Percentiles rank a stretch among this genome's conserved stretches.
Conservation (phyloP, 78 protist genomes). For the Planoprotostelium fungivorum region DNA sequence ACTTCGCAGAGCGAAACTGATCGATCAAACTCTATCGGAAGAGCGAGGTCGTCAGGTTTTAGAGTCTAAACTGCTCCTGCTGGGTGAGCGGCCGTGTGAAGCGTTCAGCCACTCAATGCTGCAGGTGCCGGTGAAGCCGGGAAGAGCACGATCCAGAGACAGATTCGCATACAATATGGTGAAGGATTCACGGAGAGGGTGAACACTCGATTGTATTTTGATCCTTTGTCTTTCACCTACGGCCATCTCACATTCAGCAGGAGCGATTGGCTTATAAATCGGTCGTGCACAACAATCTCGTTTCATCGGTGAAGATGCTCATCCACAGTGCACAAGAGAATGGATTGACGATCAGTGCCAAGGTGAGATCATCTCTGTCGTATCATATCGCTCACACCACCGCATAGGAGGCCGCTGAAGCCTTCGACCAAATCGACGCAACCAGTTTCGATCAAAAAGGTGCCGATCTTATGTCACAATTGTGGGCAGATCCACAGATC, state of each 20-base stretch:
- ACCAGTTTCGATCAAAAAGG: background rate
- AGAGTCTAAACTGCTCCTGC: background rate
- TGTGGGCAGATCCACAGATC: background rate
- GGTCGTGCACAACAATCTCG: background rate
- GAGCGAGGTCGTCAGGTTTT: background rate
- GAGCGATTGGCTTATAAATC: background rate
- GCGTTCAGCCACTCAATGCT: too few species aligned
- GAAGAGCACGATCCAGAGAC: constrained; percentile 30
- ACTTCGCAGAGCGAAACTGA: background rate
- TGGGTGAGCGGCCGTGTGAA: background rate
- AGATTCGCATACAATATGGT: background rate
- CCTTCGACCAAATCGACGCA: background rate
- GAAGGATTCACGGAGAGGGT: background rate
- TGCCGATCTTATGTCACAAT: background rate
- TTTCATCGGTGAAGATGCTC: background rate
- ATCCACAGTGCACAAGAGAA: background rate
- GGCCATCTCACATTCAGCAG: too few species aligned
- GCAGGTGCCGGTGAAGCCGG: constrained; percentile 71
- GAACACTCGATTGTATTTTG: too few species aligned
- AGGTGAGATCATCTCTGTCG: background rate
- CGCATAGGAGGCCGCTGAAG: background rate
- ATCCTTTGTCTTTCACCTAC: too few species aligned
- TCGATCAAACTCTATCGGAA: background rate
- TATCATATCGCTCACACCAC: too few species aligned
- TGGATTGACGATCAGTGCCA: background rate